Evolutionary conservation across 495 filamentous ascomycete species (phyloP), one percentile per base, ranked within the genome.

Genomic region (Hypoxylon trugodes): DNA sequence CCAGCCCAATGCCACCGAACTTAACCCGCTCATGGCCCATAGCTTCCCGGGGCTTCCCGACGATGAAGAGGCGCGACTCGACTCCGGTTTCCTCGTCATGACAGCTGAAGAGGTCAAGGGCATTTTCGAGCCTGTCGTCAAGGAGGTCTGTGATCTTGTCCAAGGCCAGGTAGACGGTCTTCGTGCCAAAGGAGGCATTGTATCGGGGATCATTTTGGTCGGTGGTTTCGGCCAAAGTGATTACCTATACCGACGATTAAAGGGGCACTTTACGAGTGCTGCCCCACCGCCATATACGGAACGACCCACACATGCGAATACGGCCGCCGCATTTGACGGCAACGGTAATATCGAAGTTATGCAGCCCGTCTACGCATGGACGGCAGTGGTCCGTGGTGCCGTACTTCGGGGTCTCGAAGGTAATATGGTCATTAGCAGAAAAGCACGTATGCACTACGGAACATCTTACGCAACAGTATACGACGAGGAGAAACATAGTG

Each of bases 291-390:
- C 87, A 0, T 90, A 91, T 66, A 85, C 79, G 16, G 85, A 88
- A 56, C 71, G 79, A n/a, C 86, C 88, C 2, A 87, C 84, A 2
- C 84, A 86, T 62, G 72, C 78, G 4, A 75, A 66, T 51, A 80
- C 77, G 2, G 68, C 51, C 12, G 69, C 74, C 4, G 46, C 75
- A 12, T 71, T 73, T 26, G 67, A 77, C 32, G 67, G 75, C 4
- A 76, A 77, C 28, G 75, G 78, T 8, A 79, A 79, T 2, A 82
- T 90, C 46, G 88, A 91, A 68, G 85, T 91, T 24, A 89, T 90
- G 85, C 89, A 91, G 69, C 89, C 89, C 2, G 76, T 90, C 41
- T 87, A 90, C 63, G 88, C 89, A 2, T 93, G 87, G 87, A 90
- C 87, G 6, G 88, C 89, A n/a, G 86, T 91, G 10, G 88, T 90